A percentile compares a stretch with the other conserved stretches of the same genome.
Evolutionary conservation across 2,329 filamentous ascomycete genomes (phyloP).

Genomic region (Phoma sp.): DNA sequence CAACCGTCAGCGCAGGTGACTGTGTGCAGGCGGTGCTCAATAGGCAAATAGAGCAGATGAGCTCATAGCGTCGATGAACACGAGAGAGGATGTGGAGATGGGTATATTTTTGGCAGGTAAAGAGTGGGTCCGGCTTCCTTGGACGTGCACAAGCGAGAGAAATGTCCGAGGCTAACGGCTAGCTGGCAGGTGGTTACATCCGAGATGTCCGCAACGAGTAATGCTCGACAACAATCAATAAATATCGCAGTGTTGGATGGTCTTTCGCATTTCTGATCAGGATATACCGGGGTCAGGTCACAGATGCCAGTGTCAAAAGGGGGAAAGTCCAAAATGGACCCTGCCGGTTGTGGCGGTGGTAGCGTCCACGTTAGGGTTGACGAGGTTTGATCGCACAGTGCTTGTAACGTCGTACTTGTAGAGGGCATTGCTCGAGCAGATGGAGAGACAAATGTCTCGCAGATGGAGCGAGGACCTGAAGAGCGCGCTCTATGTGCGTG

Average conservation of each 20-base stretch:
- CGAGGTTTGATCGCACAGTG: constrained; percentile 4
- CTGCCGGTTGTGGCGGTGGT: constrained; percentile 20
- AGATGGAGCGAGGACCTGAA: not conserved
- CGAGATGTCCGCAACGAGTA: constrained; percentile 31
- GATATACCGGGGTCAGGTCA: constrained; percentile 4
- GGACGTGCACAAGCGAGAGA: constrained; percentile 32
- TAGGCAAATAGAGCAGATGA: constrained; percentile 33
- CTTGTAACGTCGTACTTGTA: constrained; percentile 5
- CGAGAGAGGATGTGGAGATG: constrained; percentile 37
- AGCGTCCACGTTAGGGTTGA: constrained; percentile 12
- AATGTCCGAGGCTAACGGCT: constrained; percentile 36
- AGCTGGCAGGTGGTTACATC: constrained; percentile 36
- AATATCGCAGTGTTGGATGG: constrained; percentile 22
- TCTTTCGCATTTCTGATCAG: constrained; percentile 16
- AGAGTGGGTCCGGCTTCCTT: constrained; percentile 30
- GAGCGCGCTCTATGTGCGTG: not conserved
- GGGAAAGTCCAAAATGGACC: constrained; percentile 5
- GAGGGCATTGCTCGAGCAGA: constrained; percentile 5
- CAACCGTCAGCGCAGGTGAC: constrained; percentile 39
- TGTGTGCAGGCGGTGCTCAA: constrained; percentile 22
- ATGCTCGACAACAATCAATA: constrained; percentile 40
- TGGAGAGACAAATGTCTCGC: not conserved
- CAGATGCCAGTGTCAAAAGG: constrained; percentile 7
- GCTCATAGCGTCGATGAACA: constrained; percentile 41
- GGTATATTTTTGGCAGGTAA: constrained; percentile 43